Conservation (phyloP, 116 monocot species). For the Iris pallida region DNA sequence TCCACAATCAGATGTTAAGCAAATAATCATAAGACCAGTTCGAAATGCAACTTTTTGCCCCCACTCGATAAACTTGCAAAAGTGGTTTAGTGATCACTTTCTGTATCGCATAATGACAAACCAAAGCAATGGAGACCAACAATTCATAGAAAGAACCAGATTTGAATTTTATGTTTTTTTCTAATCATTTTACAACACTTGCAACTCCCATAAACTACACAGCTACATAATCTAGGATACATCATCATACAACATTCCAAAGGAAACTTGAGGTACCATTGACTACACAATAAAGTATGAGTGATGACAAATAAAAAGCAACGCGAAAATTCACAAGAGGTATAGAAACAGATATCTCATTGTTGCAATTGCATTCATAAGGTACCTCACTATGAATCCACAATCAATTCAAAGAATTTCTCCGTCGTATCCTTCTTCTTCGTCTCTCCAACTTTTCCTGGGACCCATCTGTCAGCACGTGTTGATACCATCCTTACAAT, state of each 20-base stretch:
- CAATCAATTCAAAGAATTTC: not conserved
- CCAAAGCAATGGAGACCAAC: not conserved
- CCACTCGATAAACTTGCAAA: no score
- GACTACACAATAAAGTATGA: not conserved
- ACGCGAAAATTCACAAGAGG: not conserved
- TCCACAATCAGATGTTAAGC: no score
- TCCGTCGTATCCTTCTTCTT: not conserved
- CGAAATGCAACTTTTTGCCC: no score
- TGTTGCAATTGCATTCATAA: not conserved
- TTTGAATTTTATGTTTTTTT: no score
- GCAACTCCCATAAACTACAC: no score
- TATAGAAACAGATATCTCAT: not conserved
- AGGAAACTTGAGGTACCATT: slow-evolving; percentile 8
- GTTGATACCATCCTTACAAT: slow-evolving; percentile 85
- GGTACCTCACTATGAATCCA: slow-evolving; percentile 1
- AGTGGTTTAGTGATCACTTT: no score
- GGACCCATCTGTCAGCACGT: slow-evolving; percentile 43
- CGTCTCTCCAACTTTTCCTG: not conserved
- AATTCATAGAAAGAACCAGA: not conserved
- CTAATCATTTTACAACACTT: no score
- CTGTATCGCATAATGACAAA: not conserved
- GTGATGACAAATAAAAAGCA: slow-evolving; percentile 8
- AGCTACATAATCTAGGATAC: slow-evolving; percentile 1
- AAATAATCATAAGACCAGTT: no score
- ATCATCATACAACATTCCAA: slow-evolving; percentile 4